A percentile compares a stretch with the other conserved stretches of the same genome.
Evolutionary conservation across 2,329 filamentous ascomycete genomes (phyloP).

Genomic region (Scedosporium apiospermum): DNA sequence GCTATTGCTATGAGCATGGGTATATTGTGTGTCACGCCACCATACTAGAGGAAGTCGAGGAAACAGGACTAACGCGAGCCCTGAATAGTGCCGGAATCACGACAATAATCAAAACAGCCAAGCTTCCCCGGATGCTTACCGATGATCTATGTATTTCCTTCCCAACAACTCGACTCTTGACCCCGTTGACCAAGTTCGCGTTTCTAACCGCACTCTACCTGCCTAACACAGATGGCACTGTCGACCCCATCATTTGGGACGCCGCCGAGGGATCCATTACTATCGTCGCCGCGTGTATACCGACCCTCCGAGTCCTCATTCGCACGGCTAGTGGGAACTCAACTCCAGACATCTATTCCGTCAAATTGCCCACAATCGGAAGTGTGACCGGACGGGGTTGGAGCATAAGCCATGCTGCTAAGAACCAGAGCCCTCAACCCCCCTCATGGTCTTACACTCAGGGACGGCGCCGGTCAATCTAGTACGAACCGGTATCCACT

Average conservation of each 20-base stretch:
- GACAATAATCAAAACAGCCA: constrained; percentile 9
- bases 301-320: constrained; percentile 8
- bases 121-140: constrained; percentile 2
- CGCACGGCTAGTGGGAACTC: background rate
- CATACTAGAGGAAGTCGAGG: background rate
- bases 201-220: background rate
- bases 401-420: too few species aligned
- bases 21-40: constrained; percentile 13
- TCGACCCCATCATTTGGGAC: constrained; percentile 9
- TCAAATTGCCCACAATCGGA: too few species aligned
- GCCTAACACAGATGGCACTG: background rate
- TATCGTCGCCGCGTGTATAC: constrained; percentile 11
- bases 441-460: too few species aligned
- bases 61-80: background rate
- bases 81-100: constrained; percentile 9
- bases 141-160: background rate
- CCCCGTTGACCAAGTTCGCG: background rate
- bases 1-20: constrained; percentile 17
- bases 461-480: too few species aligned
- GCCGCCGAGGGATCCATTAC: constrained; percentile 8
- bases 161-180: background rate
- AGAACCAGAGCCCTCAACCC: too few species aligned
- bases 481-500: too few species aligned
- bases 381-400: too few species aligned
- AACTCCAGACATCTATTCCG: background rate